A percentile compares a stretch with the other conserved stretches of the same genome.
These are phyloP conservation scores for Tetracladium marchalianum DNA, from an alignment of 495 filamentous ascomycete genomes.

Conservation along the genomic window DNA sequence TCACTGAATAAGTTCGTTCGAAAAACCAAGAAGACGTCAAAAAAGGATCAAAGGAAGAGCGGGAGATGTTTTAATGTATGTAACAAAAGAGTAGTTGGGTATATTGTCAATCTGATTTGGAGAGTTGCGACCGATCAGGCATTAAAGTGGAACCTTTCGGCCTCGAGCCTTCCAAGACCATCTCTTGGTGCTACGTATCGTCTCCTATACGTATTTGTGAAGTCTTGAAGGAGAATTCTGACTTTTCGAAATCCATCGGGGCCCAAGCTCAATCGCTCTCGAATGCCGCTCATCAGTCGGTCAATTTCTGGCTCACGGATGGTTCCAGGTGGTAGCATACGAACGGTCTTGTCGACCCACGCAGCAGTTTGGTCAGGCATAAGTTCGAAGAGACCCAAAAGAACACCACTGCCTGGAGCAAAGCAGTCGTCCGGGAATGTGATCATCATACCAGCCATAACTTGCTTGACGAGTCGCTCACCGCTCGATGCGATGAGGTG, in stretches of 20 bases:
- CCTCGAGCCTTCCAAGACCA: slow-evolving; percentile 76
- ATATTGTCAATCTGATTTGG: not conserved
- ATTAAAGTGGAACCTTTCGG: slow-evolving; percentile 72
- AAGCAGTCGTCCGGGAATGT: slow-evolving; percentile 92
- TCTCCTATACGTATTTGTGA: slow-evolving; percentile 86
- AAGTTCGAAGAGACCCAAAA: slow-evolving; percentile 81
- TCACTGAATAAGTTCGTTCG: not conserved
- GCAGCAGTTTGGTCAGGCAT: slow-evolving; percentile 63
- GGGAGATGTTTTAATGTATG: not conserved
- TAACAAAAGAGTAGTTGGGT: not conserved
- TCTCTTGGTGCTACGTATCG: slow-evolving; percentile 92
- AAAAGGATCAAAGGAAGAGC: not conserved
- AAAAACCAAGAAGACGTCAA: not conserved
- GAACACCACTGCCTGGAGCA: slow-evolving; percentile 82
- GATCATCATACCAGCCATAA: slow-evolving; percentile 97
- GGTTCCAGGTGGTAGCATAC: slow-evolving; percentile 72
- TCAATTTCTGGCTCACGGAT: slow-evolving; percentile 54
- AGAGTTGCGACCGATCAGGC: slow-evolving; percentile 3
- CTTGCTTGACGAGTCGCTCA: slow-evolving; percentile 68
- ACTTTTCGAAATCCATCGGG: slow-evolving; percentile 65
- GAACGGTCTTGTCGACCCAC: slow-evolving; percentile 76
- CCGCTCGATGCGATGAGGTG: slow-evolving; percentile 61
- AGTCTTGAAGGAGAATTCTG: slow-evolving; percentile 82
- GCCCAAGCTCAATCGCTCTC: slow-evolving; percentile 54
- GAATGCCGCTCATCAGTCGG: slow-evolving; percentile 54